Evolutionary conservation across 352 stramenopile genomes (phyloP), one percentile per base, ranked within the genome.

Genomic region (Phytophthora idaei): DNA sequence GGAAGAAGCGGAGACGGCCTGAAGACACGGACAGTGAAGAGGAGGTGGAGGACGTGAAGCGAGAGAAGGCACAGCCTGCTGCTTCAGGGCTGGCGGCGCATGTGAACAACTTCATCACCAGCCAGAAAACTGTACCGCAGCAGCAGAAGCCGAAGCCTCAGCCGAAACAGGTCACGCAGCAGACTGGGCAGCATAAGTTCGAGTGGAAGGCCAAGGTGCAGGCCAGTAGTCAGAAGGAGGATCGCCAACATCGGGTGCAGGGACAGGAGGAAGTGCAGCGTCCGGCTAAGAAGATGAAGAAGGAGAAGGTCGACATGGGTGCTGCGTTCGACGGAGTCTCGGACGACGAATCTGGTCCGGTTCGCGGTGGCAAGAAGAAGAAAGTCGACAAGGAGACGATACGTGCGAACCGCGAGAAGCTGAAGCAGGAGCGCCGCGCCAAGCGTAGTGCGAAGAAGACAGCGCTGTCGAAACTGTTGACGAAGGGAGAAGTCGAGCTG

Each of bases 221-320:
- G 34, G 41, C 3, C 3, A 44, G 3, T 31, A 60, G 7, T 8
- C 9, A 49, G 29, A 39, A 67, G 28, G 17, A 74, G 25, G 42
- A 68, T 12, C 14, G 14, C 0, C 31, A 62, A 17, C 45, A 71
- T 42, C 14, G 42, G 2, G 17, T 21, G 48, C 28, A 49, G 25
- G 6, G 8, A 34, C 64, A 39, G 15, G 39, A 63, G 55, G 51
- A 49, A 32, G 32, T 57, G 12, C 34, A 62, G 39, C 72, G 57
- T 42, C 61, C 59, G 10, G 32, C 48, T 31, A 76, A 71, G 56
- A 80, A 72, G 52, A 31, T 69, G 29, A 83, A 80, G 61, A 56
- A 29, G 41, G 83, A 91, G 62, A 79, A 80, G 42, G 56, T 93
- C 28, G 85, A 93, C 70, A 92, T 93, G 85, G 85, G 85, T 8